Percentiles rank a stretch among this genome's conserved stretches.
phyloP scores from a whole-genome alignment of 495 filamentous ascomycete genomes.

The Neurospora pannonica region DNA sequence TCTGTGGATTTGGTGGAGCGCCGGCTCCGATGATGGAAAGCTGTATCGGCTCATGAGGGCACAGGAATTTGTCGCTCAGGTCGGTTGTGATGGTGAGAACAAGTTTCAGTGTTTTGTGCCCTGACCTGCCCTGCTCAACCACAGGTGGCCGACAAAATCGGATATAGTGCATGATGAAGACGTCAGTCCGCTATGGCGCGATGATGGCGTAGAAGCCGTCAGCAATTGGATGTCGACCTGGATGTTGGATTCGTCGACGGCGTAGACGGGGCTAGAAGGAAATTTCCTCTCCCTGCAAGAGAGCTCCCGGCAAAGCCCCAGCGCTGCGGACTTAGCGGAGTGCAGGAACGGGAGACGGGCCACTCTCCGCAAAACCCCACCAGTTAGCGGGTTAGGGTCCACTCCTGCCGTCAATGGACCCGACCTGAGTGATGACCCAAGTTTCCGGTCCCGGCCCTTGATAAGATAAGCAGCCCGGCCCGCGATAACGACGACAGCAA shows the following conservation, averaged over 20 bases:
- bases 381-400: background rate
- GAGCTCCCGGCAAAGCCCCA: background rate
- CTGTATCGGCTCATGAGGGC: slow-evolving; percentile 49
- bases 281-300: background rate
- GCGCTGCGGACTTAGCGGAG: background rate
- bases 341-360: background rate
- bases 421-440: background rate
- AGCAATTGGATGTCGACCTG: background rate
- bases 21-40: slow-evolving; percentile 38
- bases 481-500: background rate
- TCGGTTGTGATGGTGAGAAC: slow-evolving; percentile 81
- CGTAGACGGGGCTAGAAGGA: background rate
- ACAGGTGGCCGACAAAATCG: slow-evolving; percentile 61
- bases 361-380: background rate
- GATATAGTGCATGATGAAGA: slow-evolving; percentile 56
- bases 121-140: slow-evolving; percentile 24
- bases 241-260: background rate
- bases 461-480: background rate
- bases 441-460: background rate
- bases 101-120: slow-evolving; percentile 26
- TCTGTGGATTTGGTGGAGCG: slow-evolving; percentile 39
- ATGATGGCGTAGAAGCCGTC: background rate
- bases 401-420: background rate
- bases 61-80: slow-evolving; percentile 77
- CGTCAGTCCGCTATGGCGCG: background rate